A percentile compares a stretch with the other conserved stretches of the same genome.
These are phyloP conservation scores for Furcasterigmium sp. DNA, from an alignment of 2,329 filamentous ascomycete species.

Conservation along the genomic window DNA sequence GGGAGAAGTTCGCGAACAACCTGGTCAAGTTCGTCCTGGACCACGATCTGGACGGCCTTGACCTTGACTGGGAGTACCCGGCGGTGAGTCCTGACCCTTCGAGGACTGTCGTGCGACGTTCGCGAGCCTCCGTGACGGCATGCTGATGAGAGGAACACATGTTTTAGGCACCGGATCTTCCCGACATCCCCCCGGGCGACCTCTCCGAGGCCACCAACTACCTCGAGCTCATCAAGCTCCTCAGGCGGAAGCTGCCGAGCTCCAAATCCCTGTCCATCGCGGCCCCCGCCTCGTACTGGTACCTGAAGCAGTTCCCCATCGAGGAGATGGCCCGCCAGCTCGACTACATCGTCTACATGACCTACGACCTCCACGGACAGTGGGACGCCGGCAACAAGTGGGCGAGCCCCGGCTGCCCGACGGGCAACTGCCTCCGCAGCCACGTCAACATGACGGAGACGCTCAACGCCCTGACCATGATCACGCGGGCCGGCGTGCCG, in stretches of 20 bases:
- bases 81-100: conserved; percentile 13
- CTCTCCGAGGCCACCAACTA: conserved; percentile 16
- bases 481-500: background rate
- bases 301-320: background rate
- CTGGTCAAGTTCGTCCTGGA: background rate
- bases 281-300: conserved; percentile 3
- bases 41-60: conserved; percentile 30
- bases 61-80: conserved; percentile 41
- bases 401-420: conserved; percentile 19
- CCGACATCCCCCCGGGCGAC: background rate
- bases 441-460: conserved; percentile 32
- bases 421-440: conserved; percentile 22
- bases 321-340: background rate
- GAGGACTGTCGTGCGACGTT: conserved; percentile 14
- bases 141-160: background rate
- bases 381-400: conserved; percentile 22
- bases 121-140: no score
- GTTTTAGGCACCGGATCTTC: background rate
- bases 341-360: conserved; percentile 25
- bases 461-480: background rate
- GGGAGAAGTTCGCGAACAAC: background rate
- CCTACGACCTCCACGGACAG: conserved; percentile 24
- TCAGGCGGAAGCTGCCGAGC: background rate
- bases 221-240: conserved; percentile 7
- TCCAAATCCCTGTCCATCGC: conserved; percentile 1